A percentile compares a stretch with the other conserved stretches of the same genome.
phyloP scores from a whole-genome alignment of 352 stramenopile species.

The Peronosclerospora sorghi region DNA sequence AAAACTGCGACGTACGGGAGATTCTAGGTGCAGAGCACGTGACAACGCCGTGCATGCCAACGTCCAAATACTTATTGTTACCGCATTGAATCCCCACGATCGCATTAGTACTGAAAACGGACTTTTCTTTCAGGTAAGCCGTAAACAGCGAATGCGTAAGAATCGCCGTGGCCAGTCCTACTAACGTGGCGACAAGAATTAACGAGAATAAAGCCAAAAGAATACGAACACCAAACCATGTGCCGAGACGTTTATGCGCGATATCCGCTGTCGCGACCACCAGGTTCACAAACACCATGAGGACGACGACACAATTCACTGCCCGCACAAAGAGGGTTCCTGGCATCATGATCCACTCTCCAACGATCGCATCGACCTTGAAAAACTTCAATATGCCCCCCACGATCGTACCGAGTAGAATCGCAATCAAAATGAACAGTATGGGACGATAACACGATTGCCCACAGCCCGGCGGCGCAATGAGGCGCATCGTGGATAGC shows the following conservation, averaged over 20 bases:
- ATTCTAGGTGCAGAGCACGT: slow-evolving; percentile 38
- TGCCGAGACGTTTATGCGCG: slow-evolving; percentile 34
- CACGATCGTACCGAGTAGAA: slow-evolving; percentile 30
- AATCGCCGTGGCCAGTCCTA: slow-evolving; percentile 51
- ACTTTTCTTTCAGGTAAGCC: slow-evolving; percentile 15
- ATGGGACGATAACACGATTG: slow-evolving; percentile 35
- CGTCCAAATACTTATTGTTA: slow-evolving; percentile 57
- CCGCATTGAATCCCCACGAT: slow-evolving; percentile 68
- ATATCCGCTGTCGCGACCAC: slow-evolving; percentile 59
- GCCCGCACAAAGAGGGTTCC: slow-evolving; percentile 66
- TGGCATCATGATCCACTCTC: slow-evolving; percentile 56
- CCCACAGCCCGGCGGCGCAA: slow-evolving; percentile 22
- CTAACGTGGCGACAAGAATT: slow-evolving; percentile 30
- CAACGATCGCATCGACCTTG: slow-evolving; percentile 27
- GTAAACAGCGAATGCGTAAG: slow-evolving; percentile 34
- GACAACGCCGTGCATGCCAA: slow-evolving; percentile 33
- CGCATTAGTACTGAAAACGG: slow-evolving; percentile 20
- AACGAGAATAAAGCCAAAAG: slow-evolving; percentile 32
- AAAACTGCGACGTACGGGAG: slow-evolving; percentile 34
- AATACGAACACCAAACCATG: slow-evolving; percentile 34
- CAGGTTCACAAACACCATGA: slow-evolving; percentile 73
- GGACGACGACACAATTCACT: slow-evolving; percentile 68
- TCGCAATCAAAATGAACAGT: slow-evolving; percentile 33
- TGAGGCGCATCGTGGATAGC: slow-evolving; percentile 19
- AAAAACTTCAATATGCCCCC: slow-evolving; percentile 47